phyloP scores from a whole-genome alignment of 441 rosid species.

The Pelargonium australe region DNA sequence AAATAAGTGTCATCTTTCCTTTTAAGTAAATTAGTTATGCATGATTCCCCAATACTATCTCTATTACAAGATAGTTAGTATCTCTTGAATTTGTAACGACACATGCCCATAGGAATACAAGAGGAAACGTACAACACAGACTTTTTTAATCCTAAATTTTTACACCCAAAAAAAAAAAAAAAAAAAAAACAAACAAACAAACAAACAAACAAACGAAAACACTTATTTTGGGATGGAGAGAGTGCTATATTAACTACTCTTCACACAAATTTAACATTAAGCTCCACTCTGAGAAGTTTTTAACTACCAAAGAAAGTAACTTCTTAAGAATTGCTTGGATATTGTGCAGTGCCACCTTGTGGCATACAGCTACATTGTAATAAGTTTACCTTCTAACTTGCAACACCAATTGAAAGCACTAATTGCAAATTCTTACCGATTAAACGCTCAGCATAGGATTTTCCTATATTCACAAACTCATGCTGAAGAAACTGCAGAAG shows the following conservation, averaged over 20 bases:
- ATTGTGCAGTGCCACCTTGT: background rate
- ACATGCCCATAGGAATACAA: too few relatives aligned
- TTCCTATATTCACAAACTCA: constrained; percentile 87
- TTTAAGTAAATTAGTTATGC: too few relatives aligned
- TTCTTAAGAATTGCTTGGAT: background rate
- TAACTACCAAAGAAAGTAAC: background rate
- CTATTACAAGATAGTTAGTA: too few relatives aligned
- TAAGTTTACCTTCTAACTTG: constrained; percentile 12
- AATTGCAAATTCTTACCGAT: constrained; percentile 48
- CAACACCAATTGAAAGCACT: constrained; percentile 5
- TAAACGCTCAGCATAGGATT: constrained; percentile 67
- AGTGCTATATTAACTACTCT: background rate
- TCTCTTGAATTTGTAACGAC: too few relatives aligned
- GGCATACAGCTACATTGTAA: background rate
- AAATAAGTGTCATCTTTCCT: too few relatives aligned
- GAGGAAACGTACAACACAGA: too few relatives aligned
- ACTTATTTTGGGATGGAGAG: too few relatives aligned
- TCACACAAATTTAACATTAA: background rate
- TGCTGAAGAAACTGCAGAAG: constrained; percentile 90
- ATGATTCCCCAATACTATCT: too few relatives aligned
- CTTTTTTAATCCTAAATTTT: too few relatives aligned
- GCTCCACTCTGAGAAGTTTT: background rate
- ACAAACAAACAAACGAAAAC: too few relatives aligned
- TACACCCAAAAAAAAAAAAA: too few relatives aligned
- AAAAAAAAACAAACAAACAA: too few relatives aligned